Base-by-base conservation (phyloP, 345 rosid genomes). In the Pistacia atlantica region DNA sequence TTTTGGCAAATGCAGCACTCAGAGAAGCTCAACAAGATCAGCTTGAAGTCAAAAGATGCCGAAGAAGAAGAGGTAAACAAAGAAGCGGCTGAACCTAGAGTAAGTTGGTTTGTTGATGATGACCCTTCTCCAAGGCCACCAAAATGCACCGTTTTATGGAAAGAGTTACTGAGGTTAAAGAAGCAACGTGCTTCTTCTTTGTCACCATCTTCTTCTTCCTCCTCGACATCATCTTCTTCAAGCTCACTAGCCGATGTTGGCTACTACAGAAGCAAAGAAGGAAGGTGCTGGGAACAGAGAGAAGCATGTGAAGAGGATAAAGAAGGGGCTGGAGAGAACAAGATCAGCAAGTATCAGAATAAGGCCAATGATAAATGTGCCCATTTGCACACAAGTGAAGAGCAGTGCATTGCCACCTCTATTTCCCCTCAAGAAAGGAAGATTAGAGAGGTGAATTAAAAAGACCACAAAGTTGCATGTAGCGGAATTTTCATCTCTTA, bases 121-220 rank as follows among this genome's bases (percentile, higher is more conserved):
- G 98, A 96, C 55, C 98, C 98, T 45, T 96, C 99, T 64, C 99
- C 99, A 11, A 84, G 98, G 73, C 98, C 97, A 52, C 98, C 98
- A 5, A 95, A 95, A 73, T 95, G 98, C 72, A 93, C 98, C 3
- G 99, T 96, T 4, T 58, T 96, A 4, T 96, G 98, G 98, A 96
- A 93, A 86, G 99, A 93, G 83, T 77, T 96, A 77, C 85, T 96
- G 5, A 84, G 95, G 88, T 58, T 96, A 73, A 93, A 88, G 89
- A 96, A 96, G 82, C 98, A 92, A 75, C 76, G 92, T 0, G 80
- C 87, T 67, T 82, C 86, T n/a, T 72, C 95, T 1, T 63, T 86
- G 14, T 84, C 87, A 8, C 83, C 88, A 2, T 83, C 84, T 4
- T 89, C 90, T 0, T 87, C 95, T 31, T 88, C 95, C 0, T 87